These are phyloP conservation scores for Cyclotella baltica DNA, from an alignment of 108 stramenopile genomes.

Conservation along the genomic window DNA sequence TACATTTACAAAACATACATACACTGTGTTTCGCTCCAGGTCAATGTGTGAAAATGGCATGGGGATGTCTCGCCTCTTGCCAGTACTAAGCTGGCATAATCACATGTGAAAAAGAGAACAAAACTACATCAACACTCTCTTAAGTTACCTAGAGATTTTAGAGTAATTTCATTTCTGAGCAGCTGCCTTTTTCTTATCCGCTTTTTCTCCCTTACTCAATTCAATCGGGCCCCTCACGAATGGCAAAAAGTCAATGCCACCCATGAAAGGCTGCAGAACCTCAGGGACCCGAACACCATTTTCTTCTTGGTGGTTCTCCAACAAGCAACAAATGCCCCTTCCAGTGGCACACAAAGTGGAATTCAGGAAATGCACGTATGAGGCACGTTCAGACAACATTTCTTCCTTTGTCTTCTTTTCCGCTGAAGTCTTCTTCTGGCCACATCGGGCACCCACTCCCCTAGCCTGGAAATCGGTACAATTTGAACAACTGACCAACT, in stretches of 20 bases:
- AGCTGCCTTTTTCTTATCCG: constrained; percentile 58
- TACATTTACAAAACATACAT: no score
- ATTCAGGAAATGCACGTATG: constrained; percentile 98
- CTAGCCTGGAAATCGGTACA: constrained; percentile 99
- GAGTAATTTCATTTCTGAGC: constrained; percentile 16
- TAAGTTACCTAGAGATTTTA: not conserved
- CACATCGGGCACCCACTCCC: constrained; percentile 95
- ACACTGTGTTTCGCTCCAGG: no score
- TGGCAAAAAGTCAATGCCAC: constrained; percentile 97
- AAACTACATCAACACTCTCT: no score
- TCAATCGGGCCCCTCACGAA: constrained; percentile 94
- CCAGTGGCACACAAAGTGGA: constrained; percentile 97
- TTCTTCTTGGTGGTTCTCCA: constrained; percentile 97
- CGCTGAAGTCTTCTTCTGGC: constrained; percentile 72
- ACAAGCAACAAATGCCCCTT: constrained; percentile 96
- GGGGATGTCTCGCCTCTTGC: no score
- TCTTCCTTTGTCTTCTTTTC: constrained; percentile 82
- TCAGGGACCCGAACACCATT: constrained; percentile 95
- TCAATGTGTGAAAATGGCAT: no score
- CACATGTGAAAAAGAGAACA: no score
- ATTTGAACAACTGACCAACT: constrained; percentile 98
- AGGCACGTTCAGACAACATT: constrained; percentile 73
- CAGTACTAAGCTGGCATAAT: no score
- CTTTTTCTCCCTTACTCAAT: constrained; percentile 73
- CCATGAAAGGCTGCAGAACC: constrained; percentile 98